Conservation (phyloP, 805 yeast genomes). For the fission yeast (Schizosaccharomyces pombe) region DNA sequence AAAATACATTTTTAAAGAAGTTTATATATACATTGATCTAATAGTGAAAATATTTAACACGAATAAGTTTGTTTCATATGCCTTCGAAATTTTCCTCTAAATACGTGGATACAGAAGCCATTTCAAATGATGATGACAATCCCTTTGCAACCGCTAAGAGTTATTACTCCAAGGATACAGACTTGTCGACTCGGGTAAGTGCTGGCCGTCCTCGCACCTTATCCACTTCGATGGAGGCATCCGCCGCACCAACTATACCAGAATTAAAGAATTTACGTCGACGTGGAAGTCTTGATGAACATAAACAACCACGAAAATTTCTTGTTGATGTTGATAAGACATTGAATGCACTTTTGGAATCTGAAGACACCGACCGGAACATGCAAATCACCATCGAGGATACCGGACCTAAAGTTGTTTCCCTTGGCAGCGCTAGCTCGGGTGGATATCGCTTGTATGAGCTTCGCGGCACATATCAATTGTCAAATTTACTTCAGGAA, state of each 20-base stretch:
- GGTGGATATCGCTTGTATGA: constrained; percentile 53
- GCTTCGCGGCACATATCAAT: constrained; percentile 71
- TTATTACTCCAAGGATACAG: not conserved
- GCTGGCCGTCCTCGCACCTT: not conserved
- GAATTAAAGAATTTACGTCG: not conserved
- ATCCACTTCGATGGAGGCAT: not conserved
- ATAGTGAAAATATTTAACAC: too few species aligned
- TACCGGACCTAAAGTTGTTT: constrained; percentile 59
- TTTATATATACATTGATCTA: too few species aligned
- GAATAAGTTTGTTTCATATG: not conserved
- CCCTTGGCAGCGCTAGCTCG: constrained; percentile 63
- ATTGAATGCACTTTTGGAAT: constrained; percentile 37
- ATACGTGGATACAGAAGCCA: not conserved
- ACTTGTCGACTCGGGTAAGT: not conserved
- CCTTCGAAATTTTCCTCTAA: constrained; percentile 1
- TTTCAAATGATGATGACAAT: not conserved
- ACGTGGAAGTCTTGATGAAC: constrained; percentile 1
- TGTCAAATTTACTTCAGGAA: constrained; percentile 69
- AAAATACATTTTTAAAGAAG: too few species aligned
- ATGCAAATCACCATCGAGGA: constrained; percentile 72
- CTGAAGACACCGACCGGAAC: constrained; percentile 69
- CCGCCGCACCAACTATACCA: not conserved
- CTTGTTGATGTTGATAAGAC: constrained; percentile 61
- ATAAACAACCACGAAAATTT: constrained; percentile 21
- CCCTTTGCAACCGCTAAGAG: not conserved